These are phyloP conservation scores for Diplosphaera chodatii DNA, from an alignment of 139 green algal genomes.

Conservation along the genomic window DNA sequence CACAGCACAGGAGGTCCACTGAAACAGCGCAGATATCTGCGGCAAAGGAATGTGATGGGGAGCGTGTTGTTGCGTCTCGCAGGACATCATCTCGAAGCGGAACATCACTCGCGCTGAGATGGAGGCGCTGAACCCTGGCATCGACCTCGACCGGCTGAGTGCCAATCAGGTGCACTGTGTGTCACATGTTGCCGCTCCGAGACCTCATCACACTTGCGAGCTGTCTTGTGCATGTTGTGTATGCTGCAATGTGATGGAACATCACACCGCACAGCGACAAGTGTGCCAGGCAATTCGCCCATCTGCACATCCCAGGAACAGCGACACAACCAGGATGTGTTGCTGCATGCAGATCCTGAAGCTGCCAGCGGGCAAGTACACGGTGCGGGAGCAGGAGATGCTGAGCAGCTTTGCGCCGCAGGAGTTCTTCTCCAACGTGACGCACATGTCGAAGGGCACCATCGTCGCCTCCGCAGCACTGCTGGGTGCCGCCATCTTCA, in stretches of 20 bases:
- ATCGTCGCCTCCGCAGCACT: not conserved
- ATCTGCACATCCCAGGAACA: no score
- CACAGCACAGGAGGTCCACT: no score
- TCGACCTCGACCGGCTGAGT: slow-evolving; percentile 61
- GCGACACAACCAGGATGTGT: no score
- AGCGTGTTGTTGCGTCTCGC: no score
- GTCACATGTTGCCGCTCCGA: no score
- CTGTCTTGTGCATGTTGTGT: no score
- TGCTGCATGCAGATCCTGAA: slow-evolving; percentile 53
- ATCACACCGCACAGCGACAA: no score
- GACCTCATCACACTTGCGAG: no score
- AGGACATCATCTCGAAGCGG: slow-evolving; percentile 68
- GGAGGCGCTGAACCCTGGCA: slow-evolving; percentile 62
- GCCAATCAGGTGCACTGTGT: slow-evolving; percentile 36
- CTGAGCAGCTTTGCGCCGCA: slow-evolving; percentile 54
- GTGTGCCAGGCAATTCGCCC: no score
- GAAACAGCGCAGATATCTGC: no score
- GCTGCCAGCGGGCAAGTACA: slow-evolving; percentile 79
- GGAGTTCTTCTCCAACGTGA: slow-evolving; percentile 51
- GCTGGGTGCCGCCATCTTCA: not conserved
- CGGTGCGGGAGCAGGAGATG: slow-evolving; percentile 83
- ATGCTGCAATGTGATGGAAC: no score
- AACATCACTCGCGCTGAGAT: slow-evolving; percentile 65
- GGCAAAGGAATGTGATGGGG: no score
- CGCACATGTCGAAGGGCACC: slow-evolving; percentile 11